Percentiles rank a stretch among this genome's conserved stretches.
phyloP scores from a whole-genome alignment of 192 early-diverging fungal genomes.

The Backusella australiensis region DNA sequence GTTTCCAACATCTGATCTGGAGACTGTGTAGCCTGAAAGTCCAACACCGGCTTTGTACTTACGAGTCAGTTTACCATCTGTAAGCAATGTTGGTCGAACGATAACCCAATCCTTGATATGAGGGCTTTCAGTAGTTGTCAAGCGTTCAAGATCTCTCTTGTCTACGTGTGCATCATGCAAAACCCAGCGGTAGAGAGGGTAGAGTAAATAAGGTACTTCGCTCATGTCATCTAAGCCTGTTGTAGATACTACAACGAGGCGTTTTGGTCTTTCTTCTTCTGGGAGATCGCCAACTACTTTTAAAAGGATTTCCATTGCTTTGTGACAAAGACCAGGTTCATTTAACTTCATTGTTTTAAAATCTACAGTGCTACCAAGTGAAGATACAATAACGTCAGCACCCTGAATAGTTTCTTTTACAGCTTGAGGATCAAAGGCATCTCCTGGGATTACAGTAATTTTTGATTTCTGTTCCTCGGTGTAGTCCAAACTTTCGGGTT shows the following conservation, averaged over 20 bases:
- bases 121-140: not conserved
- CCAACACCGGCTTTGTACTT: slow-evolving; percentile 35
- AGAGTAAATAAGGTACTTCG: slow-evolving; percentile 16
- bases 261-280: slow-evolving; percentile 1
- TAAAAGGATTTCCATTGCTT: slow-evolving; percentile 5
- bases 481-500: slow-evolving; percentile 39
- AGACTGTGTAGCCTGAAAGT: slow-evolving; percentile 44
- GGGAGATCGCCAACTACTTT: not conserved
- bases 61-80: slow-evolving; percentile 30
- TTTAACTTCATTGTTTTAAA: slow-evolving; percentile 19
- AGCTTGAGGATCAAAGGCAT: slow-evolving; percentile 33
- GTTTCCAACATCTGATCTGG: slow-evolving; percentile 45
- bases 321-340: slow-evolving; percentile 4
- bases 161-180: slow-evolving; percentile 19
- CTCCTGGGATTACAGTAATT: slow-evolving; percentile 40
- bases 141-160: slow-evolving; percentile 5
- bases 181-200: not conserved
- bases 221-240: slow-evolving; percentile 4
- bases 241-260: slow-evolving; percentile 6
- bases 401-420: slow-evolving; percentile 35
- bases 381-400: slow-evolving; percentile 36
- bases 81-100: slow-evolving; percentile 44
- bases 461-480: slow-evolving; percentile 34
- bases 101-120: slow-evolving; percentile 31
- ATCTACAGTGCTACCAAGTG: slow-evolving; percentile 33